phyloP scores from a whole-genome alignment of 78 protist species.

The Tieghemostelium lacteum region DNA sequence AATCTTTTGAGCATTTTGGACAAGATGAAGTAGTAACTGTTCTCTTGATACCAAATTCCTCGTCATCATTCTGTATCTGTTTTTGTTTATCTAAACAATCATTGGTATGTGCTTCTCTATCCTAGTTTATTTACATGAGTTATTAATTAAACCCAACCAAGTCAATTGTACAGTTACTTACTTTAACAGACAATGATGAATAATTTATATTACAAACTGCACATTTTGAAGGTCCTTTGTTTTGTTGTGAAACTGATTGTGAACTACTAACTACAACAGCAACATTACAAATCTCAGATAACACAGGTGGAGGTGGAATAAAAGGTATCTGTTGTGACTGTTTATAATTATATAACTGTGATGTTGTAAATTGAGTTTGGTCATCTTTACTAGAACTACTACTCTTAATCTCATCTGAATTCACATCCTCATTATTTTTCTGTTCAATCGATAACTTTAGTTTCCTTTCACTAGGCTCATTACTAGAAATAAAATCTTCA shows the following conservation, averaged over 20 bases:
- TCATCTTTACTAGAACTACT: neutral
- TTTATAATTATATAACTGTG: neutral
- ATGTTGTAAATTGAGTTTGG: neutral
- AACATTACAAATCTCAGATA: neutral
- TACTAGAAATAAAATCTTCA: neutral
- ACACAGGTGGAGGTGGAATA: neutral
- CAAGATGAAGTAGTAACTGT: neutral
- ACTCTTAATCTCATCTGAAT: neutral
- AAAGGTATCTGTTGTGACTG: neutral
- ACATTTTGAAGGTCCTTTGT: neutral
- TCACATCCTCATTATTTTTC: neutral
- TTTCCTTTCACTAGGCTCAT: too few species aligned
- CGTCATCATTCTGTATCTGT: neutral
- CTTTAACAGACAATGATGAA: conserved; percentile 1
- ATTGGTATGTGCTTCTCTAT: conserved; percentile 16
- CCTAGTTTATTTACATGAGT: neutral
- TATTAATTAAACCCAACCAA: neutral
- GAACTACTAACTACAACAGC: too few species aligned
- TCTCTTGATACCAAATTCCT: neutral
- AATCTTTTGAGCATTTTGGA: conserved; percentile 7
- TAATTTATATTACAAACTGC: conserved; percentile 3
- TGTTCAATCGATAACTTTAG: too few species aligned
- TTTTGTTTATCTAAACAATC: neutral
- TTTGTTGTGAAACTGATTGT: neutral
- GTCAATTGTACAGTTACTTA: neutral